These are phyloP conservation scores for Phascolomyces articulosus DNA, from an alignment of 371 early-diverging fungal species.

Conservation along the genomic window DNA sequence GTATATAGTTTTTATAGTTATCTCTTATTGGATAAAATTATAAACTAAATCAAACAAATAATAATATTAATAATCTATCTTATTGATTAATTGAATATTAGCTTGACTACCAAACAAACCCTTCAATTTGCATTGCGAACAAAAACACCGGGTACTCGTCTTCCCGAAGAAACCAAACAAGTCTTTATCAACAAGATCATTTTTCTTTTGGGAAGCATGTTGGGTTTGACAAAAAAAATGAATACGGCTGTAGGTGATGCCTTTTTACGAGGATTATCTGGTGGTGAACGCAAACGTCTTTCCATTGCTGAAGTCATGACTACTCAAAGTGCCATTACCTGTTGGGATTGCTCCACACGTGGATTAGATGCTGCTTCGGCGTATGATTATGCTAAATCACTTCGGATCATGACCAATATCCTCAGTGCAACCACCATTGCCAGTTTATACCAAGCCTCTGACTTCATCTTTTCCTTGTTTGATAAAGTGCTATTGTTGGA, in stretches of 20 bases:
- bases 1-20: no score
- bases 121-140: constrained; percentile 52
- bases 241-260: constrained; percentile 84
- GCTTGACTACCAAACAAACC: constrained; percentile 48
- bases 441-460: constrained; percentile 71
- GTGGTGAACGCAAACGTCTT: constrained; percentile 86
- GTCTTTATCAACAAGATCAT: constrained; percentile 33
- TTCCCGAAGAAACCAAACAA: constrained; percentile 22
- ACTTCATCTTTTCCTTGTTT: constrained; percentile 75
- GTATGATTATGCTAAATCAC: constrained; percentile 67
- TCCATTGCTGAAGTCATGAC: constrained; percentile 88
- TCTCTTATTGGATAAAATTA: no score
- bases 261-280: constrained; percentile 78
- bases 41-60: no score
- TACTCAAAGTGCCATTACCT: constrained; percentile 68
- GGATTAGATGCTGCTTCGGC: constrained; percentile 93
- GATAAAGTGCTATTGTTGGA: constrained; percentile 74
- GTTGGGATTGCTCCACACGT: constrained; percentile 86
- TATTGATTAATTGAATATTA: no score
- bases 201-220: constrained; percentile 52
- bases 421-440: constrained; percentile 63
- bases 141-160: constrained; percentile 40
- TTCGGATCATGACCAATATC: constrained; percentile 66
- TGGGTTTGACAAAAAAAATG: constrained; percentile 70
- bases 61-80: no score